These are phyloP conservation scores for Pyrenula massariospora DNA, from an alignment of 495 filamentous ascomycete species.

Conservation along the genomic window DNA sequence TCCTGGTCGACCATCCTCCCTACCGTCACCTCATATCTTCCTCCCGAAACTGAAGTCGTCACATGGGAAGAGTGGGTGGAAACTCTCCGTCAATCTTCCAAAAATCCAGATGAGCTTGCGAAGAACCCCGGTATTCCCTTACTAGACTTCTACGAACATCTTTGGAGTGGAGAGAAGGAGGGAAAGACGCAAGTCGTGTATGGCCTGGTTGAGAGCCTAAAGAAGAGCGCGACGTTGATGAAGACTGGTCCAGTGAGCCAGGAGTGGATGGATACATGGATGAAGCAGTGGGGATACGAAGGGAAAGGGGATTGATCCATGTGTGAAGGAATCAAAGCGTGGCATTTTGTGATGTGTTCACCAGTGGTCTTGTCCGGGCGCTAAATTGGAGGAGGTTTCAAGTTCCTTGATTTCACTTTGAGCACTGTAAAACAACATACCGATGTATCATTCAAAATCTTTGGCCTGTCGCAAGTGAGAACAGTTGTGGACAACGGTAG, in stretches of 20 bases:
- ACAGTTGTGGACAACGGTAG: no score
- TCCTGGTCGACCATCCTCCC: neutral
- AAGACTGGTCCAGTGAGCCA: conserved; percentile 21
- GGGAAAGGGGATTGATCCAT: conserved; percentile 6
- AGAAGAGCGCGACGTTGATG: conserved; percentile 10
- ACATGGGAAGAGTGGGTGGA: neutral
- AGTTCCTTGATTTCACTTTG: no score
- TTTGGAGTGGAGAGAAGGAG: neutral
- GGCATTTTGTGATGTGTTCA: no score
- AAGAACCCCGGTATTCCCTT: neutral
- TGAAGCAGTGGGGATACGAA: conserved; percentile 29
- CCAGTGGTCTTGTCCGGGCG: no score
- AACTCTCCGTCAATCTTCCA: neutral
- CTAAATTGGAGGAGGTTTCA: no score
- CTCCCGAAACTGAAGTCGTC: neutral
- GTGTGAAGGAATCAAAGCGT: no score
- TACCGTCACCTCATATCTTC: neutral
- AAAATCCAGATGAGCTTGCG: neutral
- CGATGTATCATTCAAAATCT: no score
- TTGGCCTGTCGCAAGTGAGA: no score
- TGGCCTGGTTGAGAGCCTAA: neutral
- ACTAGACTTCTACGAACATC: neutral
- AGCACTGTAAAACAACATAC: no score
- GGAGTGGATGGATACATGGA: conserved; percentile 36
- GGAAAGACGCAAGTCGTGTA: neutral